Evolutionary conservation across 768 basidiomycete species (phyloP).

Genomic region (Gautieria morchelliformis): DNA sequence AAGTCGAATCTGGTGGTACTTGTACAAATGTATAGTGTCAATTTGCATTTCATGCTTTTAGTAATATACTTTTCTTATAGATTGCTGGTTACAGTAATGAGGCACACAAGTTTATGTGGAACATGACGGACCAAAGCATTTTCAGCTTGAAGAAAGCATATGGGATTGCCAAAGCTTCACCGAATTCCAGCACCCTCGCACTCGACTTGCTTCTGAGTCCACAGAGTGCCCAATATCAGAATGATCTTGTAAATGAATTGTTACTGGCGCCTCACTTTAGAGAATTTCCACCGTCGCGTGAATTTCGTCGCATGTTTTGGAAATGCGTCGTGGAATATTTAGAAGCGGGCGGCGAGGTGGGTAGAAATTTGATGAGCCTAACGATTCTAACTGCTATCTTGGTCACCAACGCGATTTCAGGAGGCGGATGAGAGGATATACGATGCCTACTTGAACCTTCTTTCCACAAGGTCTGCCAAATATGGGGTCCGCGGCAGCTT

Average conservation of each 20-base stretch:
- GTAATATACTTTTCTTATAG: no score
- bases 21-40: no score
- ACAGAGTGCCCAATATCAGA: conserved; percentile 27
- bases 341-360: conserved; percentile 44
- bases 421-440: conserved; percentile 64
- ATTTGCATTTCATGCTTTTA: no score
- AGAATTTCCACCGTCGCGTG: conserved; percentile 49
- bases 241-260: conserved; percentile 44
- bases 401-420: conserved; percentile 28
- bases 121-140: neutral
- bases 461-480: conserved; percentile 15
- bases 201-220: neutral
- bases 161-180: neutral
- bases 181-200: neutral
- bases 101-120: neutral
- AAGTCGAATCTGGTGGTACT: no score
- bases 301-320: conserved; percentile 63
- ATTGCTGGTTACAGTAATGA: neutral
- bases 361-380: conserved; percentile 12
- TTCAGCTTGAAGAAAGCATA: neutral
- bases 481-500: neutral
- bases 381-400: conserved; percentile 2
- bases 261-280: conserved; percentile 44
- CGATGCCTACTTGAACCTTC: conserved; percentile 44
- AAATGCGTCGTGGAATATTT: conserved; percentile 55